Base-by-base conservation (phyloP, 371 early-diverging fungal genomes). In the Mortierella sp. region DNA sequence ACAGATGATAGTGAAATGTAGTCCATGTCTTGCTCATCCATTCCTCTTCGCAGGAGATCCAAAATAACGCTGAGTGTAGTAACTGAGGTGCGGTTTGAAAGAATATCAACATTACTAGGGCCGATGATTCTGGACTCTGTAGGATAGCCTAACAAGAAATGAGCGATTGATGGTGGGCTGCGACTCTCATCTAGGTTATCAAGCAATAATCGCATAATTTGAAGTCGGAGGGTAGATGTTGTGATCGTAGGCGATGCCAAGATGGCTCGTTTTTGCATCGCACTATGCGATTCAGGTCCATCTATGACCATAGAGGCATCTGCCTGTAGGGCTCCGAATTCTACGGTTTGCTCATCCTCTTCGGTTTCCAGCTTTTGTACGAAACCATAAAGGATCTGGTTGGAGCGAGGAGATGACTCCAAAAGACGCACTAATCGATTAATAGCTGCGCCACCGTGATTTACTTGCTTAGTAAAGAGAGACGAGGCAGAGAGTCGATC, bases 141-240 rank as follows among this genome's bases (percentile, higher is more conserved):
- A 35, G 93, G 87, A 67, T 90, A 95, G 3, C 98, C 98, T 2
- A 98, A 85, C 45, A 98, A 82, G 64, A 94, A 96, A 73, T 97
- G 97, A 2, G 95, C 88, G 26, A 97, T 80, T 0, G 93, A 91
- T 0, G 96, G 95, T n/a, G 86, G 75, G 7, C 81, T 71, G 37
- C 75, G 71, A 6, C 80, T 68, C 5, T 75, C 62, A 5, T 74
- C 70, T 23, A 93, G 62, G 77, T 93, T 95, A 31, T 88, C 82
- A 5, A 94, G 63, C 28, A 95, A 79, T 63, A 95, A 70, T 53
- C 94, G 91, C 53, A 94, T 71, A 34, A 95, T 89, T 4, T 93
- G 93, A 31, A 93, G 83, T 8, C 94, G 91, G 10, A 94, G 87
- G 3, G 89, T 85, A 13, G 87, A 72, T 68, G 67, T 67, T 45